Conservation (phyloP, 75 land plant species). For the Pseudotsuga menziesii region DNA sequence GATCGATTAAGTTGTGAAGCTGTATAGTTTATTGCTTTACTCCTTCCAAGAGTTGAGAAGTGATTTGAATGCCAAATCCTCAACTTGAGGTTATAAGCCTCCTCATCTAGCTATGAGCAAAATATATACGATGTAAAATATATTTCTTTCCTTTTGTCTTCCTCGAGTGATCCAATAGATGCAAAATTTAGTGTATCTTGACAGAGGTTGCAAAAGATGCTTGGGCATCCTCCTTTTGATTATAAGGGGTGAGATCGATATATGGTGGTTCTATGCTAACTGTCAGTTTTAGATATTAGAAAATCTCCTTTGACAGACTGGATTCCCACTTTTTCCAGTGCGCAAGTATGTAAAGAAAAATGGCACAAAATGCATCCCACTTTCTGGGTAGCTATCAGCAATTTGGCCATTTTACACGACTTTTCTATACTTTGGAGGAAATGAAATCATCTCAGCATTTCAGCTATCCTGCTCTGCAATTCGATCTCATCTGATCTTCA, state of each 20-base stretch:
- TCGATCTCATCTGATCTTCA: too few species aligned
- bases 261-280: too few species aligned
- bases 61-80: constrained; percentile 3
- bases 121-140: not conserved
- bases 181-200: not conserved
- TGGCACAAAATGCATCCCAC: too few species aligned
- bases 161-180: not conserved
- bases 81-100: not conserved
- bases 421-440: too few species aligned
- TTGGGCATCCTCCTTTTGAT: not conserved
- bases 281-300: too few species aligned
- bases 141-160: not conserved
- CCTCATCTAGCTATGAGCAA: not conserved
- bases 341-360: too few species aligned
- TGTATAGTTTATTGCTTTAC: not conserved
- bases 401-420: too few species aligned
- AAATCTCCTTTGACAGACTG: too few species aligned
- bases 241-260: not conserved
- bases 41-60: not conserved
- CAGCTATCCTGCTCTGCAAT: too few species aligned
- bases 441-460: too few species aligned
- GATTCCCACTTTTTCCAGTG: too few species aligned
- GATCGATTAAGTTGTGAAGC: constrained; percentile 7
- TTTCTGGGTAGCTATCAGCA: too few species aligned
- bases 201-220: not conserved